Evolutionary conservation across 352 stramenopile species (phyloP).

Genomic region (Phytopythium oedochilum): DNA sequence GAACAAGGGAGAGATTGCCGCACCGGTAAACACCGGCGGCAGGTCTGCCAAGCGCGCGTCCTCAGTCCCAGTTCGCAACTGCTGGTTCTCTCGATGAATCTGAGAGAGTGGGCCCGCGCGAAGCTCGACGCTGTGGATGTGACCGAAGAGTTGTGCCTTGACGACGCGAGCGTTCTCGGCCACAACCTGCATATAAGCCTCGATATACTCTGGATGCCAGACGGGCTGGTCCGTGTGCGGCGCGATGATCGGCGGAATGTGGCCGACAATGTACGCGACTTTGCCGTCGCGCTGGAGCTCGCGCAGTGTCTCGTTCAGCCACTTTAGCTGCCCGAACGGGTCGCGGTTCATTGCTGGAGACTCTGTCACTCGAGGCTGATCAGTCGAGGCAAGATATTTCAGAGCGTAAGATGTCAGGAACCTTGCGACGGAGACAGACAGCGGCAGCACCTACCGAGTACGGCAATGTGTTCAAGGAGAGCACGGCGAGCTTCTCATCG

Average conservation of each 20-base stretch:
- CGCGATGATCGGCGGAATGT: slow-evolving; percentile 89
- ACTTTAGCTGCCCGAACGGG: slow-evolving; percentile 88
- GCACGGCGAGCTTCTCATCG: slow-evolving; percentile 55
- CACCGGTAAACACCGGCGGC: slow-evolving; percentile 73
- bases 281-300: slow-evolving; percentile 31
- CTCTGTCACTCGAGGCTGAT: not conserved
- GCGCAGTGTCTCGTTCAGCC: slow-evolving; percentile 77
- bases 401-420: not conserved
- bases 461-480: slow-evolving; percentile 78
- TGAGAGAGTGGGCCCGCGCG: slow-evolving; percentile 34
- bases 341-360: slow-evolving; percentile 43
- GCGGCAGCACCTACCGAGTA: slow-evolving; percentile 51
- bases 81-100: slow-evolving; percentile 6
- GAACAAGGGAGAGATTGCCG: slow-evolving; percentile 88
- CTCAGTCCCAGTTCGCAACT: slow-evolving; percentile 10
- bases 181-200: slow-evolving; percentile 76
- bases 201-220: slow-evolving; percentile 86
- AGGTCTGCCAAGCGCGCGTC: slow-evolving; percentile 17
- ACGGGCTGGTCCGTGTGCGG: slow-evolving; percentile 76
- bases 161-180: slow-evolving; percentile 50
- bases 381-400: not conserved
- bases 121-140: slow-evolving; percentile 92
- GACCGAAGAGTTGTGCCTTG: slow-evolving; percentile 88
- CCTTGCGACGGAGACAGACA: not conserved
- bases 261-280: slow-evolving; percentile 84